Evolutionary conservation across 805 yeast genomes (phyloP), one percentile per base, ranked within the genome.

Genomic region (Kodamaea sagamina): DNA sequence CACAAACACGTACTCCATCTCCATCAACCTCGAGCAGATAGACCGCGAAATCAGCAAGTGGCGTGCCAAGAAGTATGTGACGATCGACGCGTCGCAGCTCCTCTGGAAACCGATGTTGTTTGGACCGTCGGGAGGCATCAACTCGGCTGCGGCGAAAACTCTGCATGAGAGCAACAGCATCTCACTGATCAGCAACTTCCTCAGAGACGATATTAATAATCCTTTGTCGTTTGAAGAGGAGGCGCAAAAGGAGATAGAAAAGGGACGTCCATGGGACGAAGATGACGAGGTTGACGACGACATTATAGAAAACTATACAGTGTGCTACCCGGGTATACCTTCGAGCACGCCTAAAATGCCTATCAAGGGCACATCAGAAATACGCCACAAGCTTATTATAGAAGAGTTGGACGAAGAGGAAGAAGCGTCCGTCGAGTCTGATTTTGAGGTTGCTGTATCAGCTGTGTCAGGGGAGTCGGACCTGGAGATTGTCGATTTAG

Each of bases 81-180:
- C 57, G 24, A 51, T 88, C n/a, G 71, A 81, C 32, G 75, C 79
- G 3, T 65, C 67, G 0, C 71, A 72, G 32, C 65, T 89, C 10
- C 48, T 88, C 10, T 89, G 96, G 96, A 86, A 84, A 53, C 89
- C 90, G 1, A 74, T 86, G 63, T 75, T 86, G n/a, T 75, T 81
- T 53, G 95, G 95, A 0, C 92, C 93, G 0, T 83, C 90, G 0
- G 89, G 93, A 16, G 96, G 95, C 10, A 82, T 88, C 26, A 84
- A 85, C 53, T 78, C 84, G 0, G 80, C 79, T 0, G 73, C 79
- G 1, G 68, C 76, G 57, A 63, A 42, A 15, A 27, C 28, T 24
- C 26, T 39, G 27, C 13, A 36, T 28, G 40, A 39, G 18, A 39
- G 22, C n/a, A 74, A 77, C 35, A 79, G 78, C 52, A 78, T 85